Conservation (phyloP, 768 basidiomycete genomes). For the Boletus speciosus region DNA sequence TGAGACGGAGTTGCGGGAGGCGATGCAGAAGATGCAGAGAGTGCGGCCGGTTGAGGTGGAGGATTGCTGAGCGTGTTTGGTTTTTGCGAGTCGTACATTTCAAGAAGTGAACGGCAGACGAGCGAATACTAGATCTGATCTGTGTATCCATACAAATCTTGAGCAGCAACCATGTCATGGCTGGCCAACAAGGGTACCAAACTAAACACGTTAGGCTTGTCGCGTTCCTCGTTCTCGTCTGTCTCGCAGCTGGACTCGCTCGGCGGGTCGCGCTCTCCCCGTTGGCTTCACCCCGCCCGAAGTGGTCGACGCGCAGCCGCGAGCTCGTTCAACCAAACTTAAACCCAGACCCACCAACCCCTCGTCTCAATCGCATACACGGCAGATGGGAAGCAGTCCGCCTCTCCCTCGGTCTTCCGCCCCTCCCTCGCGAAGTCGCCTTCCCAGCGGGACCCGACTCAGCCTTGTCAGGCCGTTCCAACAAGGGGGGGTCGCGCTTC, state of each 20-base stretch:
- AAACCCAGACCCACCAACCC: not conserved
- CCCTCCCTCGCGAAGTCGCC: constrained; percentile 15
- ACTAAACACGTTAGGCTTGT: constrained; percentile 13
- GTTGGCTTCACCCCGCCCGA: not conserved
- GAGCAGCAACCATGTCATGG: constrained; percentile 20
- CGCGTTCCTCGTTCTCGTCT: constrained; percentile 23
- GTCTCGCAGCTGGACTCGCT: constrained; percentile 20
- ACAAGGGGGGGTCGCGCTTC: constrained; percentile 21
- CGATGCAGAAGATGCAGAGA: constrained; percentile 65
- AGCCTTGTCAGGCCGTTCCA: not conserved
- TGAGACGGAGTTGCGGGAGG: constrained; percentile 70
- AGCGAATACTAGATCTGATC: too few relatives aligned
- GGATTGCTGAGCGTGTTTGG: constrained; percentile 22
- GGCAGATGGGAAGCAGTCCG: constrained; percentile 35
- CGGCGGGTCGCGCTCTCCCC: constrained; percentile 7
- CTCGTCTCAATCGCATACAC: constrained; percentile 11
- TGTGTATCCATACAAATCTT: not conserved
- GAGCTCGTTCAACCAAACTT: not conserved
- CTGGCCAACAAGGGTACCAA: constrained; percentile 10
- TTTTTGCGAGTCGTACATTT: not conserved
- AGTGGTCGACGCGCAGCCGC: not conserved
- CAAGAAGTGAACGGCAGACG: not conserved
- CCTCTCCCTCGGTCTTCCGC: constrained; percentile 29
- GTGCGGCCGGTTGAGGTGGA: constrained; percentile 47
- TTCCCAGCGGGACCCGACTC: not conserved